These are phyloP conservation scores for Mucor piriformis DNA, from an alignment of 371 early-diverging fungal genomes.

Conservation along the genomic window DNA sequence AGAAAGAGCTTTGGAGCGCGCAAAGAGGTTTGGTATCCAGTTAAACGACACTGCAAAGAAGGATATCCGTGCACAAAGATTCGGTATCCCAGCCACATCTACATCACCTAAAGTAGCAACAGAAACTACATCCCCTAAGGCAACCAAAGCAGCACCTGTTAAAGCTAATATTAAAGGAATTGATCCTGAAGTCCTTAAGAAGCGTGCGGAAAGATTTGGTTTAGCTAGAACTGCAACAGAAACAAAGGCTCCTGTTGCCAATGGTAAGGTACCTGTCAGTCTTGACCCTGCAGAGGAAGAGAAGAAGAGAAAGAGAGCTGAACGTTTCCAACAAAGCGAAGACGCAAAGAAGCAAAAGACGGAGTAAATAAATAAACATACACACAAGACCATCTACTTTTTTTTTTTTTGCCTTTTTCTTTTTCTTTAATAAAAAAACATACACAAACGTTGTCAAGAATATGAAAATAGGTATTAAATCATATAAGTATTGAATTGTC, in stretches of 20 bases:
- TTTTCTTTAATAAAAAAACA: constrained; percentile 1
- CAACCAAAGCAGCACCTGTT: neutral
- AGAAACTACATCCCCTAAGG: neutral
- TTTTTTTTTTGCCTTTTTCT: neutral
- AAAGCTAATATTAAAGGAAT: constrained; percentile 18
- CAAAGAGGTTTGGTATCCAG: constrained; percentile 60
- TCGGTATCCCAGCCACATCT: constrained; percentile 25
- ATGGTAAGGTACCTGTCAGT: constrained; percentile 17
- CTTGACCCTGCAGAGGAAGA: constrained; percentile 62
- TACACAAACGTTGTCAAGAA: neutral
- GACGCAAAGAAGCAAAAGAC: constrained; percentile 35
- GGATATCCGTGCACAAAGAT: constrained; percentile 49
- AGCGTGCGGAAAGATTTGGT: constrained; percentile 58
- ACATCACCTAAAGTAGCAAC: neutral
- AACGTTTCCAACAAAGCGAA: constrained; percentile 49
- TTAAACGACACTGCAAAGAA: constrained; percentile 43
- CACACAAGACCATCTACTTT: neutral
- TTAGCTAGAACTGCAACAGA: neutral
- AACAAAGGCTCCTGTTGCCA: neutral
- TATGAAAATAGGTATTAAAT: constrained; percentile 19
- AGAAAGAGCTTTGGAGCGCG: constrained; percentile 52
- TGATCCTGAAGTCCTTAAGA: constrained; percentile 53
- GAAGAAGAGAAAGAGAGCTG: constrained; percentile 69
- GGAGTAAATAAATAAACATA: constrained; percentile 10
- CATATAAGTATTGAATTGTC: neutral